phyloP scores from a whole-genome alignment of 1,284 basidiomycete species.

The Puccinia coronata region DNA sequence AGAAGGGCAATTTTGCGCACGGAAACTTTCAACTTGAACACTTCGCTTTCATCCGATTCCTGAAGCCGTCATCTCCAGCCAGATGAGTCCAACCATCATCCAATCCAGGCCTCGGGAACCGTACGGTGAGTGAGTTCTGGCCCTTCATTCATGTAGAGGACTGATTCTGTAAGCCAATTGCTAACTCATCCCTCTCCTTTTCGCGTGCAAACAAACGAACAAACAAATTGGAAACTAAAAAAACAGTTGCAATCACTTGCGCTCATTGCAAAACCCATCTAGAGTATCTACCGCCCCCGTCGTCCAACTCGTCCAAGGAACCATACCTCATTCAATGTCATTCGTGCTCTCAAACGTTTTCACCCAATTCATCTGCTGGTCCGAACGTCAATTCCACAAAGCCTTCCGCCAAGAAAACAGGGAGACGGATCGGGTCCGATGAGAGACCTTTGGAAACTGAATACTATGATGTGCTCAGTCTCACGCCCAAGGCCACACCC shows the following conservation, averaged over 20 bases:
- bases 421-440: slow-evolving; percentile 76
- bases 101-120: slow-evolving; percentile 35
- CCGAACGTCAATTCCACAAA: neutral
- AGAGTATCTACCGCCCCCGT: slow-evolving; percentile 37
- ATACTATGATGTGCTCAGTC: slow-evolving; percentile 75
- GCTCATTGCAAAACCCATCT: slow-evolving; percentile 46
- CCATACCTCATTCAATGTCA: slow-evolving; percentile 35
- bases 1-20: too few species aligned
- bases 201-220: too few species aligned
- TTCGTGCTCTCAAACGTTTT: slow-evolving; percentile 39
- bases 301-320: neutral
- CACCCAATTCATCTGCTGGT: slow-evolving; percentile 10
- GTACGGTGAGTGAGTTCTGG: slow-evolving; percentile 39
- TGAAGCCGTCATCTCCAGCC: neutral
- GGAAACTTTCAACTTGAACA: neutral
- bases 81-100: slow-evolving; percentile 41
- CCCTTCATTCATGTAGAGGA: neutral
- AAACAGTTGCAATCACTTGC: slow-evolving; percentile 37
- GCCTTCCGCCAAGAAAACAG: slow-evolving; percentile 21
- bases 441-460: slow-evolving; percentile 83
- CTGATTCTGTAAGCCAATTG: neutral
- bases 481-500: slow-evolving; percentile 71
- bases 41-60: neutral
- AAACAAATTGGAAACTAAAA: neutral
- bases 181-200: neutral